Evolutionary conservation across 148 eudicot species (phyloP), one percentile per base, ranked within the genome.

Genomic region (Vaccinium darrowii): DNA sequence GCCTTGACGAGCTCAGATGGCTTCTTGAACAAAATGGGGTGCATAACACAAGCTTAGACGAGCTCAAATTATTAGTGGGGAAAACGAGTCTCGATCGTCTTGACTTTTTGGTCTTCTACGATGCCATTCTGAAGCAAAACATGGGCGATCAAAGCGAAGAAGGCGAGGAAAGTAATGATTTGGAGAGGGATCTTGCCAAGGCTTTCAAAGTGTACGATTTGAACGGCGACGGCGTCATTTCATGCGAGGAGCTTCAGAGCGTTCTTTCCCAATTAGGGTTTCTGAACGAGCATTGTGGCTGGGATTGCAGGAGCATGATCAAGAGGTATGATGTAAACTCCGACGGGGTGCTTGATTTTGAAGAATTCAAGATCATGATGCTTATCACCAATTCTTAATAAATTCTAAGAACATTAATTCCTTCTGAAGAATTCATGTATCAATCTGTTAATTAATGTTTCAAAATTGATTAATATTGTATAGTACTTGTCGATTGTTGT

Each of bases 301-400:
- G 79, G 76, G 94, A 93, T 89, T 87, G 91, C 56, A 77, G 60
- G 49, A 89, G 88, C 52, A 93, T 93, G 85, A 91, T 94, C 51
- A n/a, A 56, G 3, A 86, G 81, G 36, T 92, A 84, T 81, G 98
- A 94, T 89, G 73, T 78, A 12, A 93, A 94, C 83, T 87, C 91
- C 4, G 98, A 94, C 83, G 95, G 98, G 13, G 80, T 93, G 63
- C 87, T 94, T 16, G 98, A 94, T 87, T 94, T 91, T 76, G 84
- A 91, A 5, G 98, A 94, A 90, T 94, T 94, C 78, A 94, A 93
- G 92, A 83, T 53, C 43, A 94, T 94, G 98, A 94, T 94, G 98
- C 84, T 89, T 52, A 36, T 14, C 51, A 15, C 47, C 50, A 73
- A 36, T 15, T 39, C n/a, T 73, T 73, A 39, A 72, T 7, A 56